Evolutionary conservation across 1,284 basidiomycete species (phyloP).

Genomic region (Prillingera fragicola): DNA sequence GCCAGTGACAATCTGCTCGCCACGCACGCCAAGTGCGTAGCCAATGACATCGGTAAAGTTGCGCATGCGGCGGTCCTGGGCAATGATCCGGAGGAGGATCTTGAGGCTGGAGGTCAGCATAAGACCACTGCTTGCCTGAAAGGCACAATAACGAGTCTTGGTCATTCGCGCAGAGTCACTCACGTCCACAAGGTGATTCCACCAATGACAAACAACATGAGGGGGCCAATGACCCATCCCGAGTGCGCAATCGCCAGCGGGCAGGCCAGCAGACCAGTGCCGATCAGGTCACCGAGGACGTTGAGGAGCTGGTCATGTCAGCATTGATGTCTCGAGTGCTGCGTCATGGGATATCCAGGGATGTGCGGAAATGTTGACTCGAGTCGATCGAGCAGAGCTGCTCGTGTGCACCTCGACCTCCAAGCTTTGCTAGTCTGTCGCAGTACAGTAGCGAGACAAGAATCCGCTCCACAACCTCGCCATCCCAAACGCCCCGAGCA

Average conservation of each 20-base stretch:
- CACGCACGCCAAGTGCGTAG: slow-evolving; percentile 55
- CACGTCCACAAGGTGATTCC: slow-evolving; percentile 78
- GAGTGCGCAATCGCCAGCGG: slow-evolving; percentile 79
- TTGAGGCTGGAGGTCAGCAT: slow-evolving; percentile 32
- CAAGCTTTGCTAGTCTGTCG: too few relatives aligned
- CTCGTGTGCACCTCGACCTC: too few relatives aligned
- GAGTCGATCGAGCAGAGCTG: not conserved
- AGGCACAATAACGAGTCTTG: too few relatives aligned
- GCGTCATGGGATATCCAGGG: too few relatives aligned
- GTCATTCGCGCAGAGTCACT: slow-evolving; percentile 38
- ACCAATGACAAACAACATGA: slow-evolving; percentile 67
- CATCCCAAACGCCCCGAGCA: not conserved
- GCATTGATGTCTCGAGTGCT: not conserved
- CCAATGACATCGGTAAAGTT: slow-evolving; percentile 43
- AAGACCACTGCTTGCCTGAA: not conserved
- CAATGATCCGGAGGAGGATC: slow-evolving; percentile 42
- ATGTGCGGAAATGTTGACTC: too few relatives aligned
- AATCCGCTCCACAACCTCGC: too few relatives aligned
- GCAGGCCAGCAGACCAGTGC: slow-evolving; percentile 82
- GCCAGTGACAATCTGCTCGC: slow-evolving; percentile 61
- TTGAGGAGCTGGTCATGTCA: slow-evolving; percentile 65
- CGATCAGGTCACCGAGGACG: slow-evolving; percentile 72
- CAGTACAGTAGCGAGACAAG: too few relatives aligned
- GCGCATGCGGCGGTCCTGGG: slow-evolving; percentile 36
- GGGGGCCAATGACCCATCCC: slow-evolving; percentile 73